Evolutionary conservation across 176 grass and related monocot genomes (phyloP), one percentile per base, ranked within the genome.

Genomic region (Aechmea fasciata): DNA sequence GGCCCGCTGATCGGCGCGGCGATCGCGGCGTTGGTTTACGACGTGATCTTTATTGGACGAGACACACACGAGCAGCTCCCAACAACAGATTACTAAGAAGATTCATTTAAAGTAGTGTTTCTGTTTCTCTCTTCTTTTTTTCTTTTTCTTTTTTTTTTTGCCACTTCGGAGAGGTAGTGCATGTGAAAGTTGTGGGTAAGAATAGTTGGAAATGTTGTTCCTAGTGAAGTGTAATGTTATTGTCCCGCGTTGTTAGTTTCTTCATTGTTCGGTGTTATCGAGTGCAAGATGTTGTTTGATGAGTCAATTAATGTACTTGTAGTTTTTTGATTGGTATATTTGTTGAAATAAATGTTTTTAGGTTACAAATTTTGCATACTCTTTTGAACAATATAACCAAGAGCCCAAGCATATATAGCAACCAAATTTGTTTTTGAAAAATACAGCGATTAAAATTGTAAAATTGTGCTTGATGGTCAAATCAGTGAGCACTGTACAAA

Each of bases 1-100:
- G 91, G 91, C 8, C 87, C 91, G 0, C 62, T 95, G 6, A n/a
- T 55, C 12, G 87, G 91, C 55, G 87, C 87, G 1, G 87, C 87
- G 65, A 71, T 96, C 24, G 91, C 91, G 1, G 91, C 91, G 0
- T 53, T 96, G 55, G 14, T 90, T 59, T 96, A 87, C 68, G 91
- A 87, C 73, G 52, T 71, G 52, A 57, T 86, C 72, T 93, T 93
- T 71, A 93, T 93, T 69, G 86, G 86, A 1, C 83, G 81, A 65
- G 70, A 48, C 11, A 79, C 90, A 2, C 80, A 86, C 63, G 77
- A 93, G 20, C 74, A 83, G 77, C 74, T 93, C 50, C 85, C 90
- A 2, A 73, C 74, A 47, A 6, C 73, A 6, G 86, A 93, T 11
- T 92, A 83, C 75, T 89, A 71, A 83, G 55, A 19, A 61, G 55